phyloP scores from a whole-genome alignment of 2,329 filamentous ascomycete genomes.

The Neopestalotiopsis rosae region DNA sequence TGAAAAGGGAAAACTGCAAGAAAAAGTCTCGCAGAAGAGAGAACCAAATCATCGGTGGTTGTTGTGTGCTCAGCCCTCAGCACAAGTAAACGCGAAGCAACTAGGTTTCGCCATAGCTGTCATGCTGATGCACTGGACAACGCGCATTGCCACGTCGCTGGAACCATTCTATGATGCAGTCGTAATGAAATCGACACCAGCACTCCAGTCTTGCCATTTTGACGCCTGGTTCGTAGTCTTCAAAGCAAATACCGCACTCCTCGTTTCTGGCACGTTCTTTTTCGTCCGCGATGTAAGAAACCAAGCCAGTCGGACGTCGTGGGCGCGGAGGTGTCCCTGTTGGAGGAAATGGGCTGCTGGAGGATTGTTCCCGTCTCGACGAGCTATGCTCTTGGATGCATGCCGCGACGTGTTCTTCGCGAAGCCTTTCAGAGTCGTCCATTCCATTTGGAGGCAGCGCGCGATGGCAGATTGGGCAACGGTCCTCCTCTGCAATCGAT shows the following conservation, averaged over 20 bases:
- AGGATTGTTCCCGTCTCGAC: slow-evolving; percentile 44
- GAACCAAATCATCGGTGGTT: background rate
- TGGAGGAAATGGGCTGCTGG: slow-evolving; percentile 22
- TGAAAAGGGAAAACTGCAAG: background rate
- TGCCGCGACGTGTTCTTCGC: slow-evolving; percentile 62
- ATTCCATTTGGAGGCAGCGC: slow-evolving; percentile 68
- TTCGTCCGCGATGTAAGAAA: slow-evolving; percentile 68
- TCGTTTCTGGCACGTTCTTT: slow-evolving; percentile 73
- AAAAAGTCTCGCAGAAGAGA: background rate
- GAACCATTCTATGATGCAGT: slow-evolving; percentile 69
- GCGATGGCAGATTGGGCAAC: slow-evolving; percentile 77
- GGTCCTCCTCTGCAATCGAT: slow-evolving; percentile 73
- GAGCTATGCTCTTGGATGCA: slow-evolving; percentile 63
- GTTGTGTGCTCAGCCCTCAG: background rate
- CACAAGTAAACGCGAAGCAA: background rate
- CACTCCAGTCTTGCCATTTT: slow-evolving; percentile 71
- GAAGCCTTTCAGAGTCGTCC: slow-evolving; percentile 57
- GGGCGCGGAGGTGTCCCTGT: slow-evolving; percentile 37
- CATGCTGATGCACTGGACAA: slow-evolving; percentile 71
- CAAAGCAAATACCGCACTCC: slow-evolving; percentile 72
- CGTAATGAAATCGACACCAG: slow-evolving; percentile 67
- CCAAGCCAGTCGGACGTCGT: slow-evolving; percentile 62
- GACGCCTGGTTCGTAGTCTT: slow-evolving; percentile 67
- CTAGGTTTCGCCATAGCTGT: slow-evolving; percentile 30
- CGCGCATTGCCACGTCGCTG: slow-evolving; percentile 62